Evolutionary conservation across 768 basidiomycete species (phyloP).

Genomic region (Lyophyllum atratum): DNA sequence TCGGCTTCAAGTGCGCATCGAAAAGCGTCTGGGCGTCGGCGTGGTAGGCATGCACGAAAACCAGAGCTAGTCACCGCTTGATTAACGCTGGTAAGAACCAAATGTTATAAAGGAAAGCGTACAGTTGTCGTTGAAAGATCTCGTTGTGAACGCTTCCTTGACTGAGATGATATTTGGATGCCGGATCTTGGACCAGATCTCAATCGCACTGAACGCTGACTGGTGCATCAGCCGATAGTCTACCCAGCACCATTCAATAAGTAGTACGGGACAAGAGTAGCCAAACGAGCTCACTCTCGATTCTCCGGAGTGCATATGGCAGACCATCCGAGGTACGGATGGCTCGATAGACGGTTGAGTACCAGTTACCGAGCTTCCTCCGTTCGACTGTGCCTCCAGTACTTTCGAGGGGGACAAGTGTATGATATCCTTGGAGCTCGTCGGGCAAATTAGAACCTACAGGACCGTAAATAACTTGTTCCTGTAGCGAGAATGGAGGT

Average conservation of each 20-base stretch:
- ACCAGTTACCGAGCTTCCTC: slow-evolving; percentile 83
- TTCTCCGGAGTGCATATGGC: slow-evolving; percentile 75
- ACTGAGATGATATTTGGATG: slow-evolving; percentile 87
- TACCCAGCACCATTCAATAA: slow-evolving; percentile 29
- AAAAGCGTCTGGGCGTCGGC: slow-evolving; percentile 81
- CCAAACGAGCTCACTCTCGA: slow-evolving; percentile 69
- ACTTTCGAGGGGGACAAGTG: slow-evolving; percentile 77
- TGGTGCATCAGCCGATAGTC: slow-evolving; percentile 85
- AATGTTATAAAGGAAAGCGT: slow-evolving; percentile 30
- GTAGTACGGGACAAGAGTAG: slow-evolving; percentile 5
- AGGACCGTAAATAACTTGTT: slow-evolving; percentile 29
- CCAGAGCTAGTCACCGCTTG: slow-evolving; percentile 59
- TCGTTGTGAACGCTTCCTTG: slow-evolving; percentile 93
- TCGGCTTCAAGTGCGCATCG: slow-evolving; percentile 73
- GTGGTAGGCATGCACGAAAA: slow-evolving; percentile 90
- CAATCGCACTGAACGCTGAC: slow-evolving; percentile 78
- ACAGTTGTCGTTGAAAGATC: slow-evolving; percentile 93
- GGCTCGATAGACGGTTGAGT: slow-evolving; percentile 84
- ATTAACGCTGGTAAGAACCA: background rate
- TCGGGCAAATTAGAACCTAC: slow-evolving; percentile 69
- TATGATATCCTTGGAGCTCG: slow-evolving; percentile 90
- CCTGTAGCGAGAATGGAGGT: background rate
- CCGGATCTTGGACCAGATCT: slow-evolving; percentile 79
- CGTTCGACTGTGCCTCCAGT: slow-evolving; percentile 48
- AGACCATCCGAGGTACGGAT: slow-evolving; percentile 74